Conservation (phyloP, 2,329 filamentous ascomycete species). For the Myotisia sp. region DNA sequence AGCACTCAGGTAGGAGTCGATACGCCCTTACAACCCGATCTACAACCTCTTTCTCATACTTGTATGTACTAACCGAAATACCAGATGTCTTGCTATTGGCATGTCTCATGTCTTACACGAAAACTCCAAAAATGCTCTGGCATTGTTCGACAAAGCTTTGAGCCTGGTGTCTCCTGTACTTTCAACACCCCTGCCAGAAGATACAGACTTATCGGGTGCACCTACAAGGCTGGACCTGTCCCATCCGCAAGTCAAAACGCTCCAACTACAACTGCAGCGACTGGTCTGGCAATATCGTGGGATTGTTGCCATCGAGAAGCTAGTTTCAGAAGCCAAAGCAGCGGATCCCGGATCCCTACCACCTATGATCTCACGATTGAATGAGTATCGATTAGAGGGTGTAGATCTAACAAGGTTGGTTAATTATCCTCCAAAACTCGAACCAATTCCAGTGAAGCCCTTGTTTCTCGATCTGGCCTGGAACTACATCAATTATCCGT, state of each 20-base stretch:
- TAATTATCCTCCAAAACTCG: slow-evolving; percentile 69
- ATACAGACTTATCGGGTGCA: slow-evolving; percentile 22
- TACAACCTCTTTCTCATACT: slow-evolving; percentile 6
- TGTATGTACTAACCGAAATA: too few relatives aligned
- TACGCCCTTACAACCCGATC: slow-evolving; percentile 9
- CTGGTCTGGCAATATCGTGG: slow-evolving; percentile 71
- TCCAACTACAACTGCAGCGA: slow-evolving; percentile 50
- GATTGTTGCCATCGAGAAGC: slow-evolving; percentile 64
- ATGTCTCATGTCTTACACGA: slow-evolving; percentile 66
- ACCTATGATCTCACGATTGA: slow-evolving; percentile 60
- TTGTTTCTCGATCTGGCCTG: slow-evolving; percentile 92
- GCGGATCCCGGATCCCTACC: slow-evolving; percentile 28
- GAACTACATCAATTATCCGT: slow-evolving; percentile 93
- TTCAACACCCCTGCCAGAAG: slow-evolving; percentile 17
- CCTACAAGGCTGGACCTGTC: slow-evolving; percentile 58
- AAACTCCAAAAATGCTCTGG: slow-evolving; percentile 65
- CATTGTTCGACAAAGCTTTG: slow-evolving; percentile 60
- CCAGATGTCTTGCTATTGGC: slow-evolving; percentile 65
- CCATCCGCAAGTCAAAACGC: slow-evolving; percentile 40
- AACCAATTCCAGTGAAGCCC: slow-evolving; percentile 79
- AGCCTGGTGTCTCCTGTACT: slow-evolving; percentile 44
- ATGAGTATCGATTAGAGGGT: slow-evolving; percentile 56
- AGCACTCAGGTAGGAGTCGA: slow-evolving; percentile 56
- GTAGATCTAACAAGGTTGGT: slow-evolving; percentile 71
- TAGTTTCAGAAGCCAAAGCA: slow-evolving; percentile 37